Evolutionary conservation across 192 early-diverging fungal genomes (phyloP), one percentile per base, ranked within the genome.

Genomic region (Diversispora epigaea): DNA sequence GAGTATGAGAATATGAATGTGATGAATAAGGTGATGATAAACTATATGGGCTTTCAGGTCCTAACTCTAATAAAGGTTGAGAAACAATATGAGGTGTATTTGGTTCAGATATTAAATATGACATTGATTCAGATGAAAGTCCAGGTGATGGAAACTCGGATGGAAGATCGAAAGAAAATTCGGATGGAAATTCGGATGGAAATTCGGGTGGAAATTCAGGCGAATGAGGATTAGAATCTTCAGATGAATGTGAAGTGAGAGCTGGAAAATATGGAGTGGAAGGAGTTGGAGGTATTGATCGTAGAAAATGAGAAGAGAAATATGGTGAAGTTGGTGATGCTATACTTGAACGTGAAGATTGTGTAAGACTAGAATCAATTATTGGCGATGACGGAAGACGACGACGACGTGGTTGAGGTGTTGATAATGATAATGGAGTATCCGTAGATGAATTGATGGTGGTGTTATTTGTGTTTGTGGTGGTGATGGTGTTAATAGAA

Each of bases 361-460:
- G 43, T 15, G 43, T 6, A 67, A 47, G 43, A 47, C 19, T 45
- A 19, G 45, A 45, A 14, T 45, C 45, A 19, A 7, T 47, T 49
- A 22, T 67, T 67, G 45, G 44, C 0, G 65, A 41, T 50, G 65
- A 67, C 25, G 65, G 65, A 67, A 45, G 65, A 4, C 3, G 65
- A 67, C n/a, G n/a, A n/a, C n/a, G n/a, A n/a, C 25, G 46, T 47
- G 65, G 65, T 17, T 22, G 65, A 5, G 65, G 45, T 1, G 65
- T 67, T 67, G 65, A 67, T 66, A 19, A 67, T 46, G 65, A 67
- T 67, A 49, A 67, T 25, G 65, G 65, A 25, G 44, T 67, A 4
- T 67, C 65, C 6, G 10, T 66, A 4, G 64, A 21, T 9, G 64
- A 66, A 45, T n/a, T 66, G 8, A 15, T 66, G 1, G 65, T 46